Evolutionary conservation across 345 rosid species (phyloP).

Genomic region (Eucalyptus pauciflora): DNA sequence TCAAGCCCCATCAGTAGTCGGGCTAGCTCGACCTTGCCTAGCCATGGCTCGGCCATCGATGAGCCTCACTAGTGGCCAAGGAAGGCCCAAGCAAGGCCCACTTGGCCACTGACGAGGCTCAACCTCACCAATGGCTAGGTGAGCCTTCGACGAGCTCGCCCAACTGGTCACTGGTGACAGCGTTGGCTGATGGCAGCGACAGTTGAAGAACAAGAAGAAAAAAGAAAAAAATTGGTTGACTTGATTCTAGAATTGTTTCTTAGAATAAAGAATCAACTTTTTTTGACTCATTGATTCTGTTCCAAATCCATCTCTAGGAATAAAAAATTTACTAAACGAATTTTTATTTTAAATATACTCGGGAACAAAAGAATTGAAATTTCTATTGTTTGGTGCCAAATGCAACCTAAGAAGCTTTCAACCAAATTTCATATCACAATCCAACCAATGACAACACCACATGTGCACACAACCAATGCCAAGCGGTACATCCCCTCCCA

Average conservation of each 20-base stretch:
- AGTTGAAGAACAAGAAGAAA: rapidly evolving
- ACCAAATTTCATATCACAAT: not conserved
- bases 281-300: no score
- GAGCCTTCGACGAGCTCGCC: rapidly evolving
- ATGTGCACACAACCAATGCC: not conserved
- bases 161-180: rapidly evolving
- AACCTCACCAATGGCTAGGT: rapidly evolving
- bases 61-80: no score
- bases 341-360: no score
- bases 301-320: rapidly evolving
- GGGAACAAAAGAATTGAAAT: rapidly evolving
- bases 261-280: no score
- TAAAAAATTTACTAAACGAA: rapidly evolving
- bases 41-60: no score
- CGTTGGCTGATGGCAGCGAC: rapidly evolving
- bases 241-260: no score
- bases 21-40: no score
- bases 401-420: not conserved
- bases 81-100: rapidly evolving
- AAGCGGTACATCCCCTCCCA: not conserved
- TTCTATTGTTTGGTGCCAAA: no score
- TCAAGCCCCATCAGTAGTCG: rapidly evolving
- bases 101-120: rapidly evolving
- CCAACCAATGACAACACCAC: not conserved
- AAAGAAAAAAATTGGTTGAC: no score